Conservation (phyloP, 495 filamentous ascomycete species). For the Hapsidospora chrysogenum region DNA sequence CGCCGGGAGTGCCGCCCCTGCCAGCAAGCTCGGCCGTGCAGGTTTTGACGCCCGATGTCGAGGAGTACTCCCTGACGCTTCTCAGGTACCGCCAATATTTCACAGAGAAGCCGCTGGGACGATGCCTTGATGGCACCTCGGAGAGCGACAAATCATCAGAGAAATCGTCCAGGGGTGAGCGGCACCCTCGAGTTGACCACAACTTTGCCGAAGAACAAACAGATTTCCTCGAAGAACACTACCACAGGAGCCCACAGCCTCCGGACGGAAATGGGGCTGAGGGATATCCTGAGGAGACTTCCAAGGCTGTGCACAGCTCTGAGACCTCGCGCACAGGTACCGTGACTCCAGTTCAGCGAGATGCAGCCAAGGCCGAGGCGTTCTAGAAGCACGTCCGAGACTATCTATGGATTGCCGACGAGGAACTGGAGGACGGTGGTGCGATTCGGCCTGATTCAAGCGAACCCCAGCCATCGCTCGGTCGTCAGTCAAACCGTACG, state of each 20-base stretch:
- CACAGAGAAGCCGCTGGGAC: constrained; percentile 8
- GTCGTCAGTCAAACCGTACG: too few species aligned
- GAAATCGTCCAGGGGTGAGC: too few species aligned
- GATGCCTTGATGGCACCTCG: constrained; percentile 12
- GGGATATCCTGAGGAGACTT: too few species aligned
- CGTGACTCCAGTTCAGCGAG: constrained; percentile 3
- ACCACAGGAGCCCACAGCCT: too few species aligned
- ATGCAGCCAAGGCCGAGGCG: constrained; percentile 5
- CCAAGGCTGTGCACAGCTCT: too few species aligned
- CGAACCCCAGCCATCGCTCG: too few species aligned
- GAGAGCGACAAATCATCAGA: not conserved
- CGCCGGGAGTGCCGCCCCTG: not conserved
- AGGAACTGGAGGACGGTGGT: not conserved
- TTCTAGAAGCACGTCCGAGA: constrained; percentile 8
- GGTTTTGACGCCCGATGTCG: not conserved
- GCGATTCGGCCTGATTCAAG: too few species aligned
- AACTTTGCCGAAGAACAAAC: too few species aligned
- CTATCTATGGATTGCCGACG: constrained; percentile 6
- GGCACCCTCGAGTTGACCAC: too few species aligned
- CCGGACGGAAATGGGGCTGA: too few species aligned
- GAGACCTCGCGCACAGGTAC: too few species aligned
- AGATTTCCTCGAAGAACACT: too few species aligned
- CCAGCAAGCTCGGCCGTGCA: not conserved
- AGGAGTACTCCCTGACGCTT: constrained; percentile 12
- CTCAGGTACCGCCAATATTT: constrained; percentile 12